phyloP scores from a whole-genome alignment of 2,329 filamentous ascomycete genomes.

The Clonostachys chloroleuca region DNA sequence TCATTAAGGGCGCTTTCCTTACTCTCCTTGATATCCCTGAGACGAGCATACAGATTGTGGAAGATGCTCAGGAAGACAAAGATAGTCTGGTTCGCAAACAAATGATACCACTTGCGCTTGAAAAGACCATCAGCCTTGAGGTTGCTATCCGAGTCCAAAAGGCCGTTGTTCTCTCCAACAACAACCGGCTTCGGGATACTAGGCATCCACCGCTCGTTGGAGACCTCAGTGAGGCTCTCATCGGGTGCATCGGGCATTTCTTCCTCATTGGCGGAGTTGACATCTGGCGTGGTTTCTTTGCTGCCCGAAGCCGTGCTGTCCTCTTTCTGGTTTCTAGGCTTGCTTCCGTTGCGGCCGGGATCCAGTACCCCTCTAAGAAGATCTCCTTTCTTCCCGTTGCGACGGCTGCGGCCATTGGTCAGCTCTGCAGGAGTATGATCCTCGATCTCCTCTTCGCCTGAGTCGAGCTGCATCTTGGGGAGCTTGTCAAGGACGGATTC shows the following conservation, averaged over 20 bases:
- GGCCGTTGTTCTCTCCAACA: conserved; percentile 44
- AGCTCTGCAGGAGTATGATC: conserved; percentile 68
- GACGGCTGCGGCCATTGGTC: conserved; percentile 62
- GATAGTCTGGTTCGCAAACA: conserved; percentile 88
- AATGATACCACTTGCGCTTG: conserved; percentile 74
- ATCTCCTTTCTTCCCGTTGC: conserved; percentile 73
- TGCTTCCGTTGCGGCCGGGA: conserved; percentile 66
- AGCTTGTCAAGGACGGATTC: conserved; percentile 65
- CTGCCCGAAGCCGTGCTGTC: conserved; percentile 74
- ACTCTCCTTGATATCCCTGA: conserved; percentile 78
- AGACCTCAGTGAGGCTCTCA: conserved; percentile 53
- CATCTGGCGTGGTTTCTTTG: conserved; percentile 85
- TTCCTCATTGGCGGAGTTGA: conserved; percentile 72
- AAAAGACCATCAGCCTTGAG: conserved; percentile 78
- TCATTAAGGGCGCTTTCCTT: conserved; percentile 69
- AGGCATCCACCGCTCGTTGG: conserved; percentile 63
- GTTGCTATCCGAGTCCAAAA: conserved; percentile 54
- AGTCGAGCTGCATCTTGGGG: conserved; percentile 64
- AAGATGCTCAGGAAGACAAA: conserved; percentile 96
- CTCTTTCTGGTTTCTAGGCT: conserved; percentile 69
- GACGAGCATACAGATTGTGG: conserved; percentile 80
- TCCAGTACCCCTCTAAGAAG: conserved; percentile 85
- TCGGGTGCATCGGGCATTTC: conserved; percentile 65
- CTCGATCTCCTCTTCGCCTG: conserved; percentile 74
- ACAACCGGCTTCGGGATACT: conserved; percentile 52